Evolutionary conservation across 139 green algal genomes (phyloP), one percentile per base, ranked within the genome.

Genomic region (Chlamydomonas sp.): DNA sequence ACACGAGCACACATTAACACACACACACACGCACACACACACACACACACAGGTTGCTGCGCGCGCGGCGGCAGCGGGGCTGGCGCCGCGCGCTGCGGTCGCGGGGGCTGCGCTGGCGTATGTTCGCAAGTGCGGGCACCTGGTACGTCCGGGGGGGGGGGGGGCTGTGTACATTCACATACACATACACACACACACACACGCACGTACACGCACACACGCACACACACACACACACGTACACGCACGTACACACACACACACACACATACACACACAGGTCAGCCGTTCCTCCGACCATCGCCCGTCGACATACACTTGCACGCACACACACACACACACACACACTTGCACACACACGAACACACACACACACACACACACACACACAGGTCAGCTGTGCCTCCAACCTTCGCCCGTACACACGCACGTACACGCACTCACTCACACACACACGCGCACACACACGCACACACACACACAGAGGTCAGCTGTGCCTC

Each of bases 401-500:
- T 22, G 59, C 59, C 5, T 5, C 26, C 5, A 33, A 66, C 33
- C 59, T 66, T 13, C 59, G 59, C 8, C 33, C 20, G 39, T 66
- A 66, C 59, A 66, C 59, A 30, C 5, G 31, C 4, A 13, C 43
- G 20, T 54, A 20, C 43, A 54, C 43, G 20, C 43, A 54, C 20
- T 13, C 43, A 54, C 20, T 26, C 43, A 54, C 20, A 54, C 43
- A 54, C 13, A 20, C 20, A 54, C 20, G 16, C 20, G 43, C 13
- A 26, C 43, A 54, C 20, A 26, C n/a, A n/a, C n/a, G n/a, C n/a
- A n/a, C n/a, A n/a, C n/a, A n/a, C n/a, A n/a, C n/a, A n/a, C n/a
- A n/a, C n/a, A n/a, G n/a, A n/a, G n/a, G n/a, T 69, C 34, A 69
- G 62, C 33, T 66, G 59, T 22, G 59, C 59, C 5, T 5, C 26